Conservation (phyloP, 2,329 filamentous ascomycete genomes). For the Clonostachys solani region DNA sequence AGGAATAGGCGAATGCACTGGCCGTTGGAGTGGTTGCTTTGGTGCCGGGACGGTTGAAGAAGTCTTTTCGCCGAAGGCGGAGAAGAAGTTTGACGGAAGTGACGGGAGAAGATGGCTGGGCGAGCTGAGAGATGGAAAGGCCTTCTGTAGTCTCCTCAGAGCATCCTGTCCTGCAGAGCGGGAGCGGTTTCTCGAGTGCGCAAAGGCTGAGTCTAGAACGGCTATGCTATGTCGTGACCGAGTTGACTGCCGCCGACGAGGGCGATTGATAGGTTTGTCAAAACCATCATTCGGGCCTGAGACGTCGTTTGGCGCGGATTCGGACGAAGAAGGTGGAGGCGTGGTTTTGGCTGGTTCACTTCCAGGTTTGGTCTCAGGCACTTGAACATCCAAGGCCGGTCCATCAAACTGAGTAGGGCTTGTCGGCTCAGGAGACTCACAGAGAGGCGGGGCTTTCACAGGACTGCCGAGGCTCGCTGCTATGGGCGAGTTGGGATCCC, state of each 20-base stretch:
- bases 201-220: slow-evolving; percentile 39
- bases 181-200: slow-evolving; percentile 42
- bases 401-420: too few relatives aligned
- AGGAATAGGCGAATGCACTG: neutral
- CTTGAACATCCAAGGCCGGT: too few relatives aligned
- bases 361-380: too few relatives aligned
- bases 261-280: too few relatives aligned
- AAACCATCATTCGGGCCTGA: too few relatives aligned
- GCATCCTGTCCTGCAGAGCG: slow-evolving; percentile 53
- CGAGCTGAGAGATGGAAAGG: slow-evolving; percentile 43
- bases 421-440: too few relatives aligned
- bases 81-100: slow-evolving; percentile 32
- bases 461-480: neutral
- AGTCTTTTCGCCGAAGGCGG: slow-evolving; percentile 23
- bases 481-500: slow-evolving; percentile 3
- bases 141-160: slow-evolving; percentile 51
- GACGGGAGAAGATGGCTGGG: slow-evolving; percentile 30
- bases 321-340: too few relatives aligned
- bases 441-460: too few relatives aligned
- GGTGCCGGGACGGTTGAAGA: neutral
- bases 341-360: too few relatives aligned
- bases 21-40: neutral
- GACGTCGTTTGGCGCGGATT: too few relatives aligned
- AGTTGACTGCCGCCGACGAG: too few relatives aligned
- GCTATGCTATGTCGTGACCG: slow-evolving; percentile 11